phyloP scores from a whole-genome alignment of 805 yeast species.

The Candida chauliodis region DNA sequence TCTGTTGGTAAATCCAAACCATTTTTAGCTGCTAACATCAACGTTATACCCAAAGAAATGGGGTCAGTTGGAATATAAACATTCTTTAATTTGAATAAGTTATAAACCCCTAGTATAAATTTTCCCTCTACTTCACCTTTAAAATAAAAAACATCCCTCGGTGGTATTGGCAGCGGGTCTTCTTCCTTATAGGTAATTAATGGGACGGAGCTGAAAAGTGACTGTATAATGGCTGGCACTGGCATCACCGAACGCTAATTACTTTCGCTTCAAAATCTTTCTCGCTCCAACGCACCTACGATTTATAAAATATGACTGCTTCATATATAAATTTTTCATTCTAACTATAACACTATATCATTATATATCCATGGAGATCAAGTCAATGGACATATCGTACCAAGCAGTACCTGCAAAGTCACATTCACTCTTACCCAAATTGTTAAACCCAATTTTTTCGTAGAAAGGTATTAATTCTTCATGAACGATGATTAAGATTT shows the following conservation, averaged over 20 bases:
- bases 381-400: constrained; percentile 54
- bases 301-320: too few species aligned
- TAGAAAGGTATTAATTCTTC: constrained; percentile 70
- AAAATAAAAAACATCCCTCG: constrained; percentile 15
- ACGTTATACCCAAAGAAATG: constrained; percentile 44
- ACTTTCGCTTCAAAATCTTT: background rate
- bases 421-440: constrained; percentile 62
- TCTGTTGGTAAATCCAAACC: constrained; percentile 37
- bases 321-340: too few species aligned
- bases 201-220: constrained; percentile 53
- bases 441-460: constrained; percentile 73
- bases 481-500: constrained; percentile 72
- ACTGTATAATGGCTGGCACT: constrained; percentile 41
- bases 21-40: constrained; percentile 46
- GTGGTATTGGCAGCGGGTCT: constrained; percentile 14
- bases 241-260: too few species aligned
- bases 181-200: constrained; percentile 33
- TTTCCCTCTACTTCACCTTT: constrained; percentile 13
- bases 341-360: too few species aligned
- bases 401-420: constrained; percentile 56
- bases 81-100: constrained; percentile 27
- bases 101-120: constrained; percentile 55
- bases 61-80: constrained; percentile 56
- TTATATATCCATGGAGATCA: constrained; percentile 43
- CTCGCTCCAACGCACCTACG: too few species aligned